These are phyloP conservation scores for Triangularia setosa DNA, from an alignment of 2,329 filamentous ascomycete genomes.

Conservation along the genomic window DNA sequence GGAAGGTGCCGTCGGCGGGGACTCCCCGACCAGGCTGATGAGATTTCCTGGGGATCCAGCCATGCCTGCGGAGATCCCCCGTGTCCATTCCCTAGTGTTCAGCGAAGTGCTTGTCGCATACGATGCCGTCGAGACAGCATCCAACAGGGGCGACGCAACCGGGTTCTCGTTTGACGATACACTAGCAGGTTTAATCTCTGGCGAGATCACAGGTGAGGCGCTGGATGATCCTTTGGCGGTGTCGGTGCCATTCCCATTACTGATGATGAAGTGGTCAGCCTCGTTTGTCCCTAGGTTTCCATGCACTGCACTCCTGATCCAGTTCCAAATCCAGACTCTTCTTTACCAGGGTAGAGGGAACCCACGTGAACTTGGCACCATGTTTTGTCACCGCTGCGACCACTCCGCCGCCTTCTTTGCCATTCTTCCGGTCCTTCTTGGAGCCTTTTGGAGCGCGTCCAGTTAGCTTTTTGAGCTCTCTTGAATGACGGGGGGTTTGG, in stretches of 20 bases:
- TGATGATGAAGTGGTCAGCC: conserved; percentile 22
- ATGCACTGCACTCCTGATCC: background rate
- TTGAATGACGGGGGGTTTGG: background rate
- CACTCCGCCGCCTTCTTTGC: conserved; percentile 50
- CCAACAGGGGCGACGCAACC: conserved; percentile 44
- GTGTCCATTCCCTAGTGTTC: conserved; percentile 46
- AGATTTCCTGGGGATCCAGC: conserved; percentile 52
- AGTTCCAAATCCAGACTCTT: background rate
- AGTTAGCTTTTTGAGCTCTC: conserved; percentile 23
- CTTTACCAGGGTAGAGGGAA: conserved; percentile 19
- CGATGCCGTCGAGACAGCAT: conserved; percentile 47
- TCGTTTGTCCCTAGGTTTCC: background rate
- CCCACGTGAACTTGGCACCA: conserved; percentile 50
- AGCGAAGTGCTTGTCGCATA: conserved; percentile 46
- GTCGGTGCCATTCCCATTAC: conserved; percentile 25
- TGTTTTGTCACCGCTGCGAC: conserved; percentile 52
- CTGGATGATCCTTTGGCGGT: conserved; percentile 37
- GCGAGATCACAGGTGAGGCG: conserved; percentile 44
- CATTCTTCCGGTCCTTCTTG: conserved; percentile 54
- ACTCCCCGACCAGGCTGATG: conserved; percentile 49
- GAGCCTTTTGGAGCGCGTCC: conserved; percentile 32
- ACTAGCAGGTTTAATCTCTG: conserved; percentile 42
- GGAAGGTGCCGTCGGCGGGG: conserved; percentile 50
- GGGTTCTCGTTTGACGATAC: conserved; percentile 40
- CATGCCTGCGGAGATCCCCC: conserved; percentile 36